These are phyloP conservation scores for Apiospora phragmitis DNA, from an alignment of 2,329 filamentous ascomycete species.

Conservation along the genomic window DNA sequence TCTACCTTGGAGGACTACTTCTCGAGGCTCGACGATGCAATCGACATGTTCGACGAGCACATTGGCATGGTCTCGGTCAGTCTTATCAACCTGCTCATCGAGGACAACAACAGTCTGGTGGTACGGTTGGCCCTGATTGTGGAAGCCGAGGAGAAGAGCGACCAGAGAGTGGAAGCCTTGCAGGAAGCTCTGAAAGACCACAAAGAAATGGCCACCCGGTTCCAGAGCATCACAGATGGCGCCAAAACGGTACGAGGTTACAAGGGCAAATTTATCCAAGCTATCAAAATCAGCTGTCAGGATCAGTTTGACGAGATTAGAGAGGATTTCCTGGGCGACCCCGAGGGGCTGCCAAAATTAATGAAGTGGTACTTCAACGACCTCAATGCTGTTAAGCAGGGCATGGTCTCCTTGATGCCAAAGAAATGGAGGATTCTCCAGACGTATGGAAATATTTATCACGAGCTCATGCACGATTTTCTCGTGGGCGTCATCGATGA, in stretches of 20 bases:
- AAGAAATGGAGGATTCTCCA: slow-evolving; percentile 96
- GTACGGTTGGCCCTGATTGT: slow-evolving; percentile 91
- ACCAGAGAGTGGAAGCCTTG: slow-evolving; percentile 84
- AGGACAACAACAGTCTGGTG: slow-evolving; percentile 84
- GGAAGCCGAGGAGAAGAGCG: slow-evolving; percentile 94
- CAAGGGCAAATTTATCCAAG: slow-evolving; percentile 90
- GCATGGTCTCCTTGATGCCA: slow-evolving; percentile 89
- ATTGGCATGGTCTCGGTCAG: slow-evolving; percentile 87
- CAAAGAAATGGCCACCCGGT: slow-evolving; percentile 87
- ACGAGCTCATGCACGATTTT: slow-evolving; percentile 94
- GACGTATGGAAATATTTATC: slow-evolving; percentile 88
- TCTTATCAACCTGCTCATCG: slow-evolving; percentile 81
- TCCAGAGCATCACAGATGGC: slow-evolving; percentile 93
- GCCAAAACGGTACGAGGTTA: slow-evolving; percentile 92
- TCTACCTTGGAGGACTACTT: slow-evolving; percentile 90
- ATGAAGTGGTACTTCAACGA: slow-evolving; percentile 99
- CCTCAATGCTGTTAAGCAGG: slow-evolving; percentile 88
- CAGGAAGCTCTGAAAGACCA: slow-evolving; percentile 96
- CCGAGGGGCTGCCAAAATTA: slow-evolving; percentile 79
- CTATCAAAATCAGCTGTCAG: slow-evolving; percentile 72
- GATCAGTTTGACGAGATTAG: slow-evolving; percentile 72
- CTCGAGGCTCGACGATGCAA: slow-evolving; percentile 77
- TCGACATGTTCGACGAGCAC: slow-evolving; percentile 96
- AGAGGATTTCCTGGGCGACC: slow-evolving; percentile 79
- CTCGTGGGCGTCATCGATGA: slow-evolving; percentile 82